Conservation (phyloP, 2,329 filamentous ascomycete genomes). For the Hypocreales sp. region DNA sequence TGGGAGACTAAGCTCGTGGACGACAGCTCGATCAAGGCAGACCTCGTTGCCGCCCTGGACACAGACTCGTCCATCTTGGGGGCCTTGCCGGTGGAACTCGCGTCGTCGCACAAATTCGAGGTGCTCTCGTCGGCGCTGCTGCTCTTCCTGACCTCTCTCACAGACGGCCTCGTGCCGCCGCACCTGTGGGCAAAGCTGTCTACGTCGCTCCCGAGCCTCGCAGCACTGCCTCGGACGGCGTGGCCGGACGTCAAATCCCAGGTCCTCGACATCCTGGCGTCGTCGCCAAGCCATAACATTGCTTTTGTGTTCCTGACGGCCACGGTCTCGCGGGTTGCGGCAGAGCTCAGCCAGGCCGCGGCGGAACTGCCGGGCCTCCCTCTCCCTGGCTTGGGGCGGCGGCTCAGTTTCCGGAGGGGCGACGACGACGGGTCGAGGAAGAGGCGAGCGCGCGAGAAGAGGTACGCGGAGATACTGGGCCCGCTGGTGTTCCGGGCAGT, state of each 20-base stretch:
- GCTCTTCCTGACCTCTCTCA: slow-evolving; percentile 57
- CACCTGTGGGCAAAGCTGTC: slow-evolving; percentile 57
- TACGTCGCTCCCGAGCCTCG: slow-evolving; percentile 30
- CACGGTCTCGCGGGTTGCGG: slow-evolving; percentile 44
- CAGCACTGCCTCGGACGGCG: slow-evolving; percentile 9
- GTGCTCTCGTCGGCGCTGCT: slow-evolving; percentile 56
- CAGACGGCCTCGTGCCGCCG: slow-evolving; percentile 63
- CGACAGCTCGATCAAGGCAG: slow-evolving; percentile 13
- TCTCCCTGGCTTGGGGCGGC: slow-evolving; percentile 20
- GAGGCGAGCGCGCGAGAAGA: slow-evolving; percentile 41
- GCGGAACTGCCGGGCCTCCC: slow-evolving; percentile 10
- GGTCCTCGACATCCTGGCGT: slow-evolving; percentile 59
- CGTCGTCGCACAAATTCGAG: slow-evolving; percentile 57
- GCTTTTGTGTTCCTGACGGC: slow-evolving; percentile 77
- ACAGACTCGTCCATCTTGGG: slow-evolving; percentile 46
- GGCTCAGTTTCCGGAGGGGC: slow-evolving; percentile 28
- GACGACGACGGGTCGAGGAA: slow-evolving; percentile 19
- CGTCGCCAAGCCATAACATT: slow-evolving; percentile 66
- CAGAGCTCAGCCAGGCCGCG: slow-evolving; percentile 28
- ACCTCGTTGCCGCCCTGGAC: slow-evolving; percentile 55
- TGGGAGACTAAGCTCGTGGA: slow-evolving; percentile 14
- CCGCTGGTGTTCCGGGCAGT: slow-evolving; percentile 41
- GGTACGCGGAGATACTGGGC: slow-evolving; percentile 51
- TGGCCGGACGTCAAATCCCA: slow-evolving; percentile 28
- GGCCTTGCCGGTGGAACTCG: slow-evolving; percentile 45